phyloP scores from a whole-genome alignment of 352 stramenopile genomes.

The Phytophthora cryptogea region DNA sequence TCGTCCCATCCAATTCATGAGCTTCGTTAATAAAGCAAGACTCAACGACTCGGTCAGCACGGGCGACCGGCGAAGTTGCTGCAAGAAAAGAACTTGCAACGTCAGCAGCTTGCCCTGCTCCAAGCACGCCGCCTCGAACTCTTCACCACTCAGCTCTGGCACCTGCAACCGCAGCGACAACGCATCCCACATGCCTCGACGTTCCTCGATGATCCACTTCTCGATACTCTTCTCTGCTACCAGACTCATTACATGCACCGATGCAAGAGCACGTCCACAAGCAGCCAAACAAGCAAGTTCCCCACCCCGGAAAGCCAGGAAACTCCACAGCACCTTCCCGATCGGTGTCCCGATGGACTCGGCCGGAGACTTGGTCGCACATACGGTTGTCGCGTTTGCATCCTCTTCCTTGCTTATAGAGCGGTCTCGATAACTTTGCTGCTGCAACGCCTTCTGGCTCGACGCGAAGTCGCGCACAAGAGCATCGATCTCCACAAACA shows the following conservation, averaged over 20 bases:
- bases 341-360: constrained; percentile 64
- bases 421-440: constrained; percentile 26
- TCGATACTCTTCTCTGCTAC: constrained; percentile 85
- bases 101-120: constrained; percentile 79
- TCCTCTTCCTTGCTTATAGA: constrained; percentile 24
- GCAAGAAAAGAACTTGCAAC: constrained; percentile 76
- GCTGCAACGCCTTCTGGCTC: constrained; percentile 50
- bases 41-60: constrained; percentile 70
- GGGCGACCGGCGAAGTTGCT: constrained; percentile 66
- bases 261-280: constrained; percentile 78
- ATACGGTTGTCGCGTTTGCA: constrained; percentile 13
- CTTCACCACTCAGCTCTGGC: constrained; percentile 79
- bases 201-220: constrained; percentile 85
- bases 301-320: constrained; percentile 79
- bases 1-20: constrained; percentile 79
- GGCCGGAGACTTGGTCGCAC: constrained; percentile 27
- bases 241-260: constrained; percentile 82
- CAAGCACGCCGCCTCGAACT: constrained; percentile 78
- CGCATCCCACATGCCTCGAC: constrained; percentile 61
- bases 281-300: constrained; percentile 72
- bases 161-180: constrained; percentile 66
- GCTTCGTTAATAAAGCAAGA: constrained; percentile 68
- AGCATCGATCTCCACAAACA: constrained; percentile 83
- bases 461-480: constrained; percentile 79
- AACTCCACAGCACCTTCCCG: constrained; percentile 79